Percentiles rank a stretch among this genome's conserved stretches.
phyloP scores from a whole-genome alignment of 2,329 filamentous ascomycete species.

The Tolypocladium sp. region DNA sequence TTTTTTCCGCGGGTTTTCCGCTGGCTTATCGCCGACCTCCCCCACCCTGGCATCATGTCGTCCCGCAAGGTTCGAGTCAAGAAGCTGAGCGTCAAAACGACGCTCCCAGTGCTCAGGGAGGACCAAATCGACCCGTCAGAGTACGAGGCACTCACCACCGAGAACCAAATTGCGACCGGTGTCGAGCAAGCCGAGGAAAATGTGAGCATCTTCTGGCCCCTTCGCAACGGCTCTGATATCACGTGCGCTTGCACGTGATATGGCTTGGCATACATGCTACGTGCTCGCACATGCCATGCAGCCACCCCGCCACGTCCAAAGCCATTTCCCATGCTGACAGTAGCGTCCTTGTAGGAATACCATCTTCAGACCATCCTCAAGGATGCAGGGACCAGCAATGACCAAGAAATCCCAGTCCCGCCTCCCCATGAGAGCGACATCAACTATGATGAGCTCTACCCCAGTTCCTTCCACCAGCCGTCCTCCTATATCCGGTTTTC shows the following conservation, averaged over 20 bases:
- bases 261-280: conserved; percentile 10
- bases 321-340: conserved; percentile 15
- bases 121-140: conserved; percentile 79
- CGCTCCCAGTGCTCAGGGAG: conserved; percentile 79
- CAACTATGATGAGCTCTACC: conserved; percentile 85
- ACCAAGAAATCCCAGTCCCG: conserved; percentile 57
- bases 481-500: conserved; percentile 96
- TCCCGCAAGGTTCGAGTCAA: conserved; percentile 69
- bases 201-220: conserved; percentile 51
- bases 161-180: conserved; percentile 85
- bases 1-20: conserved; percentile 56
- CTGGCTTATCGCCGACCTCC: conserved; percentile 30
- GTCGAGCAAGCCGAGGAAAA: conserved; percentile 97
- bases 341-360: conserved; percentile 59
- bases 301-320: conserved; percentile 5
- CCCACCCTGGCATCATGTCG: conserved; percentile 42
- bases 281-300: conserved; percentile 5
- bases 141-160: conserved; percentile 77
- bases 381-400: conserved; percentile 43
- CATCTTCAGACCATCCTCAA: conserved; percentile 78
- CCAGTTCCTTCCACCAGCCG: conserved; percentile 69
- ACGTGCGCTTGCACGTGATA: conserved; percentile 41
- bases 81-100: conserved; percentile 88
- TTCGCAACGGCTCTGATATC: conserved; percentile 26
- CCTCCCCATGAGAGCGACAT: conserved; percentile 55